Evolutionary conservation across 2,329 filamentous ascomycete species (phyloP).

Genomic region (Sclerotinia glacialis): DNA sequence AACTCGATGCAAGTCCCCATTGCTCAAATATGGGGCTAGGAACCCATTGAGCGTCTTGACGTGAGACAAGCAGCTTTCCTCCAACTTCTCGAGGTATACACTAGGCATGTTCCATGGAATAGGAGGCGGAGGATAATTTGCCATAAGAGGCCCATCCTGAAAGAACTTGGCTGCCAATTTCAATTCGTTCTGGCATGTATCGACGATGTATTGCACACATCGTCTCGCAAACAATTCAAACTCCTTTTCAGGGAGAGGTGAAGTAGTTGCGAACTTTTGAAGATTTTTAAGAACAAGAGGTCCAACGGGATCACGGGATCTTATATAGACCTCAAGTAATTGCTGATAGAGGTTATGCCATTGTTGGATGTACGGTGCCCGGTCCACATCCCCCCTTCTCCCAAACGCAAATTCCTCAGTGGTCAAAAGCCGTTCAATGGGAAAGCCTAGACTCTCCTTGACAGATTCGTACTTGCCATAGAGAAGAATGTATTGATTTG

Average conservation of each 20-base stretch:
- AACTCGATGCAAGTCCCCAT: conserved; percentile 33
- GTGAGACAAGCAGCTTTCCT: conserved; percentile 35
- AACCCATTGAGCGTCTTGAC: conserved; percentile 35
- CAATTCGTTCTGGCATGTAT: conserved; percentile 38
- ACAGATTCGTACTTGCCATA: conserved; percentile 64
- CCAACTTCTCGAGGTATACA: conserved; percentile 35
- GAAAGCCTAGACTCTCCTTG: conserved; percentile 55
- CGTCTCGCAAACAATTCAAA: conserved; percentile 37
- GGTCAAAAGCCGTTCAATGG: conserved; percentile 56
- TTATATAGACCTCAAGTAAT: conserved; percentile 51
- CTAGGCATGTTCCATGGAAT: conserved; percentile 31
- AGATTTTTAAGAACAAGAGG: conserved; percentile 58
- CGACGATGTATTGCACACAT: conserved; percentile 37
- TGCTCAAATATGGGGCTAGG: conserved; percentile 34
- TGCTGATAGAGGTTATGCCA: conserved; percentile 54
- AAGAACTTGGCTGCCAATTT: conserved; percentile 36
- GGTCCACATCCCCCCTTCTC: conserved; percentile 53
- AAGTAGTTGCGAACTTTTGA: conserved; percentile 42
- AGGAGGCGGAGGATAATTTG: conserved; percentile 27
- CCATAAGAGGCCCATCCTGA: conserved; percentile 34
- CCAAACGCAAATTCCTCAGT: conserved; percentile 48
- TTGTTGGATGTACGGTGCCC: conserved; percentile 59
- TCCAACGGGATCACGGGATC: conserved; percentile 48
- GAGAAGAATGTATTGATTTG: conserved; percentile 66
- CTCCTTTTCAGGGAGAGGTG: conserved; percentile 34